Evolutionary conservation across 2,329 filamentous ascomycete species (phyloP).

Genomic region (Gaeumannomyces sp.): DNA sequence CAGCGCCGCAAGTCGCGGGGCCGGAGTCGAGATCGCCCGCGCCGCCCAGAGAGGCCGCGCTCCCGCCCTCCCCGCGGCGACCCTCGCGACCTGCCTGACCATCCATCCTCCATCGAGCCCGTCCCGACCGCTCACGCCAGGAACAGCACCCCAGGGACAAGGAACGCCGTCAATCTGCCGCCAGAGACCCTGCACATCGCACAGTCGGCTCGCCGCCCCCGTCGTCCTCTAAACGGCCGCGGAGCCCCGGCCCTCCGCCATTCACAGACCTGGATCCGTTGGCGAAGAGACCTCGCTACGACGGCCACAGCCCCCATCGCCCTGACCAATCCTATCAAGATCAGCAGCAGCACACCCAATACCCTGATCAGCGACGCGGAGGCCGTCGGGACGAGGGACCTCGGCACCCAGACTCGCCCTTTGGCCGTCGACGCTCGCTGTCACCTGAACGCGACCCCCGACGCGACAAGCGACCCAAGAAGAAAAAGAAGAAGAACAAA

Average conservation of each 20-base stretch:
- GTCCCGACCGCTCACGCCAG: not conserved
- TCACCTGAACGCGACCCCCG: slow-evolving; percentile 16
- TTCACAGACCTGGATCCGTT: slow-evolving; percentile 6
- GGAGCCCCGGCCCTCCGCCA: slow-evolving; percentile 21
- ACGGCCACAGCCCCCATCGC: slow-evolving; percentile 15
- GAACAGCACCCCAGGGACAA: slow-evolving; percentile 2
- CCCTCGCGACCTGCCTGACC: slow-evolving; percentile 12
- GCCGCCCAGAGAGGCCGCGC: slow-evolving; percentile 14
- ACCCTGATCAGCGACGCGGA: slow-evolving; percentile 13
- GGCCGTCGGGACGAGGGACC: slow-evolving; percentile 12
- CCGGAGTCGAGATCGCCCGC: slow-evolving; percentile 23
- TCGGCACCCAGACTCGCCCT: slow-evolving; percentile 13
- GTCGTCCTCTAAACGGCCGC: slow-evolving; percentile 21
- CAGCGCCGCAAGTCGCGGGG: slow-evolving; percentile 27
- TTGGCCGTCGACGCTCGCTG: slow-evolving; percentile 15
- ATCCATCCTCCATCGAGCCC: slow-evolving; percentile 15
- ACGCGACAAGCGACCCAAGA: slow-evolving; percentile 20
- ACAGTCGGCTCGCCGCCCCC: slow-evolving; percentile 19
- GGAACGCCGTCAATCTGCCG: slow-evolving; percentile 6
- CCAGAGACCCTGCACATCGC: slow-evolving; percentile 1
- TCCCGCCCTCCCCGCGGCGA: slow-evolving; percentile 6
- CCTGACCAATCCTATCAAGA: slow-evolving; percentile 3
- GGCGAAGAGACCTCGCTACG: slow-evolving; percentile 19
- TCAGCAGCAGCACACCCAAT: not conserved
- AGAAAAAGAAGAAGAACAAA: slow-evolving; percentile 17